Evolutionary conservation across 2,329 filamentous ascomycete genomes (phyloP).

Genomic region (Apiospora marii): DNA sequence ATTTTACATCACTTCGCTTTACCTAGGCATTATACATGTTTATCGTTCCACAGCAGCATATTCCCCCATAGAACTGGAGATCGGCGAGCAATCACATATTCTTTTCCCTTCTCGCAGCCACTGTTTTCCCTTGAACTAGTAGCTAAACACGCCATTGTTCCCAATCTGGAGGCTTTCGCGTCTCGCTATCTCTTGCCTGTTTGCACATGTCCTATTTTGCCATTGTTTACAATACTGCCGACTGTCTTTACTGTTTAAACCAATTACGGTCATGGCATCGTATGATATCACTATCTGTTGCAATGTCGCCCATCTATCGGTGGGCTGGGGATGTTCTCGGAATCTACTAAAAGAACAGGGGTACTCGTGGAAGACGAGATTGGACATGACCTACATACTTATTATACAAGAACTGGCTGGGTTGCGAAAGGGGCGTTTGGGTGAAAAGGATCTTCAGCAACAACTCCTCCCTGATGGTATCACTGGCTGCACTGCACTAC

Average conservation of each 20-base stretch:
- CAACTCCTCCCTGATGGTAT: not conserved
- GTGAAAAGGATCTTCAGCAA: not conserved
- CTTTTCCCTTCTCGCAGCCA: not conserved
- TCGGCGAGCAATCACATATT: slow-evolving; percentile 7
- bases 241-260: not conserved
- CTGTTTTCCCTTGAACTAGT: not conserved
- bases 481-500: not conserved
- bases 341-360: not conserved
- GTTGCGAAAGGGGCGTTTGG: not conserved
- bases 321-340: not conserved
- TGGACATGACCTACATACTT: not conserved
- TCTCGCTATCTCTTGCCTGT: not conserved
- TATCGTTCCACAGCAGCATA: slow-evolving; percentile 23
- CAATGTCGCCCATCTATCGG: not conserved
- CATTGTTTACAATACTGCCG: not conserved
- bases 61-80: slow-evolving; percentile 29
- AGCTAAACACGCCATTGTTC: not conserved
- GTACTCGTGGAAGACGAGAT: not conserved
- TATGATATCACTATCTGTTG: not conserved
- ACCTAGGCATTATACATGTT: not conserved
- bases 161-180: not conserved
- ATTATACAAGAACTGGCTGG: not conserved
- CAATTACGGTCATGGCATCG: not conserved
- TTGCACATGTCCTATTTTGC: not conserved
- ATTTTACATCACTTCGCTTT: slow-evolving; percentile 1